Base-by-base conservation (phyloP, 2,329 filamentous ascomycete species). In the Microascus cirrosus region DNA sequence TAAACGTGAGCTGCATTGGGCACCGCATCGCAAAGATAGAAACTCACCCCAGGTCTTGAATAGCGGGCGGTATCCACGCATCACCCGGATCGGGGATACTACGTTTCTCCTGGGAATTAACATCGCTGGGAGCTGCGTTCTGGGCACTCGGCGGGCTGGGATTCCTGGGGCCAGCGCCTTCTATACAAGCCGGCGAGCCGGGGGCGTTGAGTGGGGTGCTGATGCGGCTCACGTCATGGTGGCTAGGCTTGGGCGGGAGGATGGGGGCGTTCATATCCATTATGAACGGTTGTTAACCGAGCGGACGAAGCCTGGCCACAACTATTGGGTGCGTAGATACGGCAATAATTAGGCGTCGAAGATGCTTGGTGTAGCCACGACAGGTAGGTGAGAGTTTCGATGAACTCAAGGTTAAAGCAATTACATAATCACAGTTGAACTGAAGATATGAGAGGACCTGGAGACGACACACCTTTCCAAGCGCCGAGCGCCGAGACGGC, bases 21-120 rank as follows among this genome's bases (percentile, higher is more conserved):
- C 39, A 45, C n/a, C 15, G 39, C 39, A n/a, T n/a, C n/a, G 18
- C n/a, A 18, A 70, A 50, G 53, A 57, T 59, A 15, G 51, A 53
- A 58, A 74, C 82, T 62, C 75, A 95, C 90, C 89, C 85, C 75
- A 94, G 95, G 66, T 94, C 88, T 66, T 88, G 82, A 2, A 96
- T 74, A 13, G 84, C 74, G 60, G 82, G 80, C 1, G 91, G 91
- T 2, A 96, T 77, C 91, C 91, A 96, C 61, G 85, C 81, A 56
- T 88, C 83, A 22, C 85, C 83, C 0, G 82, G 82, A 63, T 86
- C 83, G 2, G n/a, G 18, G 20, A 50, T 12, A 50, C 56, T 22
- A 1, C 24, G 24, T 15, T 32, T 32, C 13, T 36, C 34, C 2
- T 25, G 53, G 39, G 50, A 34, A 13, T 7, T 10, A n/a, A 7